Evolutionary conservation across 495 filamentous ascomycete genomes (phyloP).

Genomic region (Podospora fimiseda): DNA sequence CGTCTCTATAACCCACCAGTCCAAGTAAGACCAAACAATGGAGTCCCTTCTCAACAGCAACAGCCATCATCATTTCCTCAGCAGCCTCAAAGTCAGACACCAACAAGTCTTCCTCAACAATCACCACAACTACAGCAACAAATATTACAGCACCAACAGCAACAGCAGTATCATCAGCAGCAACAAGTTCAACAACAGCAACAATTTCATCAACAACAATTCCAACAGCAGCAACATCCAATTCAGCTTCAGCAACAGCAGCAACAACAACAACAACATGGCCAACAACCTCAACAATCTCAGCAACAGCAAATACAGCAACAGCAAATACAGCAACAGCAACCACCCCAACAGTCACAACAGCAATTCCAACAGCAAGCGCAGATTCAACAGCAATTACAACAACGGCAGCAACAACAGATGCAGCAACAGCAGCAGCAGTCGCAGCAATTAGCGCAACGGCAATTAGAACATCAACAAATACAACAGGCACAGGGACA

Average conservation of each 20-base stretch:
- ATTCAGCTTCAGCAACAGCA: constrained; percentile 13
- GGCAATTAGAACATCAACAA: constrained; percentile 18
- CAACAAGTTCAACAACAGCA: constrained; percentile 14
- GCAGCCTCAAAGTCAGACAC: constrained; percentile 34
- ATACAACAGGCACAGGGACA: constrained; percentile 20
- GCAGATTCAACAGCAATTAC: constrained; percentile 16
- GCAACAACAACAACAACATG: neutral
- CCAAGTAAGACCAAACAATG: constrained; percentile 31
- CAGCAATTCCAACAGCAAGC: neutral
- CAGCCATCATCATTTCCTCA: constrained; percentile 24
- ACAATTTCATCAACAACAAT: constrained; percentile 8
- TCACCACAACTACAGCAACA: neutral
- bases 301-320: constrained; percentile 11
- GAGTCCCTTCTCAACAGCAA: constrained; percentile 27
- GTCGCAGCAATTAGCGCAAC: neutral
- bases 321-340: constrained; percentile 9
- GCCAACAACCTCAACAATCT: constrained; percentile 8
- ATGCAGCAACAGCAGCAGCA: constrained; percentile 21
- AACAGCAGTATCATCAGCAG: constrained; percentile 15
- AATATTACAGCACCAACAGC: constrained; percentile 4
- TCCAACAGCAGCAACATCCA: constrained; percentile 7
- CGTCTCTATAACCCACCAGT: constrained; percentile 32
- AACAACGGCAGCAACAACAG: constrained; percentile 12
- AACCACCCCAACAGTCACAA: constrained; percentile 5
- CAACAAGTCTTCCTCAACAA: constrained; percentile 25